These are phyloP conservation scores for Ophiostoma piceae DNA, from an alignment of 2,329 filamentous ascomycete species.

Conservation along the genomic window DNA sequence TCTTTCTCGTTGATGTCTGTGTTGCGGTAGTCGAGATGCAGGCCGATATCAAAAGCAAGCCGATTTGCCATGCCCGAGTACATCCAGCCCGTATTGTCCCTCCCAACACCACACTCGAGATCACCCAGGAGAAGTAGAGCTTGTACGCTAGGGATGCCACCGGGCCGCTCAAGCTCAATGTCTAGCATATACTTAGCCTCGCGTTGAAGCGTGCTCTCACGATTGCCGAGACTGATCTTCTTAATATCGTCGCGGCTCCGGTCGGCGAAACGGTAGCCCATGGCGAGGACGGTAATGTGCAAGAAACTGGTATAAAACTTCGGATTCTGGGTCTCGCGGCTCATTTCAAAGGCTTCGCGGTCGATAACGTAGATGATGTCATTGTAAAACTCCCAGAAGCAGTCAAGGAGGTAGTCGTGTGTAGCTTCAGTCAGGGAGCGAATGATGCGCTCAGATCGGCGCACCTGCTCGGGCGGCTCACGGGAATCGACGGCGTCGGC, in stretches of 20 bases:
- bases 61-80: slow-evolving; percentile 46
- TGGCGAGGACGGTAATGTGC: slow-evolving; percentile 48
- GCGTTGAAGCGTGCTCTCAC: slow-evolving; percentile 49
- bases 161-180: slow-evolving; percentile 47
- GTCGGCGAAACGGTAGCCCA: slow-evolving; percentile 49
- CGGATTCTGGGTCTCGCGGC: slow-evolving; percentile 41
- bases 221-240: slow-evolving; percentile 41
- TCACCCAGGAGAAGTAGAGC: slow-evolving; percentile 49
- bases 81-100: slow-evolving; percentile 52
- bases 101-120: slow-evolving; percentile 49
- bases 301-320: slow-evolving; percentile 50
- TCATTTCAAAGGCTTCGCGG: slow-evolving; percentile 45
- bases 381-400: slow-evolving; percentile 51
- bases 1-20: slow-evolving; percentile 44
- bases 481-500: slow-evolving; percentile 35
- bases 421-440: slow-evolving; percentile 42
- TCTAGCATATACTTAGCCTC: slow-evolving; percentile 53
- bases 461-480: slow-evolving; percentile 30
- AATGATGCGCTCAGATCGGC: slow-evolving; percentile 41
- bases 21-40: slow-evolving; percentile 43
- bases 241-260: slow-evolving; percentile 45
- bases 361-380: slow-evolving; percentile 46
- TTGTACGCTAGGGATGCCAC: slow-evolving; percentile 49
- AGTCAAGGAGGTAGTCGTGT: slow-evolving; percentile 48
- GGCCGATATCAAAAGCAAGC: slow-evolving; percentile 44